Base-by-base conservation (phyloP, 2,329 filamentous ascomycete species). In the Fusarium acutatum region DNA sequence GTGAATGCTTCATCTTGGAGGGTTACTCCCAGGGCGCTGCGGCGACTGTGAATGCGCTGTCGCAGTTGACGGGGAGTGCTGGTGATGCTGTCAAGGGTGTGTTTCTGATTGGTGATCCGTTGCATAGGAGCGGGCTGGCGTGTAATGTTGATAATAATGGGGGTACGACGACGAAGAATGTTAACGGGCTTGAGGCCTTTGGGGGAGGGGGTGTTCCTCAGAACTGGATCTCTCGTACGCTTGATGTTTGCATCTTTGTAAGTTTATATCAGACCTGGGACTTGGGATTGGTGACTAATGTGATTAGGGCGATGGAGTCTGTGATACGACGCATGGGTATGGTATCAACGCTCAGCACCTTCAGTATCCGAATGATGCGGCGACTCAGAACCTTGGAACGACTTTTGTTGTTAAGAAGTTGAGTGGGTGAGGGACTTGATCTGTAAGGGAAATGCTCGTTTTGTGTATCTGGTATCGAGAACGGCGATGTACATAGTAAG, bases 21-120 rank as follows among this genome's bases (percentile, higher is more conserved):
- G 65, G 65, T 0, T 67, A 67, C 32, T 67, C 65, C 7, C 65
- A 67, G 30, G 65, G 65, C 14, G 65, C 65, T 10, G 65, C 65
- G 15, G 65, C 65, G 10, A 67, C 65, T 4, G 65, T 67, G 35
- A 67, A 67, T 17, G 65, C 65, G 4, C 14, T 67, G 7, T 20
- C 65, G 4, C 28, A 67, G 26, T 24, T 67, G 18, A 67, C 65
- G 32, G 65, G 65, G 15, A 67, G 18, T 12, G 40, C 65, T 13
- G 52, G 30, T 8, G 32, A 47, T 32, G 65, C 65, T 1, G 65
- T 67, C 13, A 67, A 67, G 40, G 65, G 65, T 0, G 65, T 67
- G 1, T 67, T 67, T 20, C 20, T 67, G 8, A 67, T 67, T 34
- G 65, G 65, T 1, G 35, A 67, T 43, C 65, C 65, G 3, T 28